Evolutionary conservation across 1,139 yeast species (phyloP).

Genomic region (Geotrichum europaeum): DNA sequence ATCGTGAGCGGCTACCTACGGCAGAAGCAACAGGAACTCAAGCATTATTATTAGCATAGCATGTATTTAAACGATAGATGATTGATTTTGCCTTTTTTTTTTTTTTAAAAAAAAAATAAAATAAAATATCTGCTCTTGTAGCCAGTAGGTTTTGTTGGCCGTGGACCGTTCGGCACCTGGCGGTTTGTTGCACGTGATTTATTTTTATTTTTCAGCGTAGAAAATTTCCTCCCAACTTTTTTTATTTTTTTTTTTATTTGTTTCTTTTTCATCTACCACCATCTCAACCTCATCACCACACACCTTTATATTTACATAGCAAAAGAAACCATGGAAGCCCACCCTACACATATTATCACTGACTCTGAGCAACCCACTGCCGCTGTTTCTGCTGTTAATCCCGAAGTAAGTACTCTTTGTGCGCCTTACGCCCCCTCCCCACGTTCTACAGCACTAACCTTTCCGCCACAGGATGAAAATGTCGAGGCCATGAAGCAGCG

Average conservation of each 20-base stretch:
- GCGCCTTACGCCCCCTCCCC: too few relatives aligned
- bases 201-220: background rate
- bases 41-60: background rate
- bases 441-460: background rate
- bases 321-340: background rate
- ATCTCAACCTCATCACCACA: background rate
- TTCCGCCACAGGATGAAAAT: constrained; percentile 12
- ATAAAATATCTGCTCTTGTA: background rate
- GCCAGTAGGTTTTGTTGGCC: background rate
- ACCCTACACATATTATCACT: background rate
- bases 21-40: constrained; percentile 2
- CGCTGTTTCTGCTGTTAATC: background rate
- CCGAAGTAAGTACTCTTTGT: background rate
- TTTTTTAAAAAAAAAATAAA: too few relatives aligned
- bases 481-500: constrained; percentile 34
- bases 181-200: background rate
- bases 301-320: background rate
- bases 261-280: background rate
- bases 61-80: background rate
- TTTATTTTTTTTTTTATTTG: background rate
- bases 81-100: background rate
- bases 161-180: background rate
- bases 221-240: background rate
- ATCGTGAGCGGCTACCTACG: constrained; percentile 59
- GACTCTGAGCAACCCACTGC: background rate